Percentiles rank a stretch among this genome's conserved stretches.
Evolutionary conservation across 768 basidiomycete genomes (phyloP).

Genomic region (Polyporus arcularius): DNA sequence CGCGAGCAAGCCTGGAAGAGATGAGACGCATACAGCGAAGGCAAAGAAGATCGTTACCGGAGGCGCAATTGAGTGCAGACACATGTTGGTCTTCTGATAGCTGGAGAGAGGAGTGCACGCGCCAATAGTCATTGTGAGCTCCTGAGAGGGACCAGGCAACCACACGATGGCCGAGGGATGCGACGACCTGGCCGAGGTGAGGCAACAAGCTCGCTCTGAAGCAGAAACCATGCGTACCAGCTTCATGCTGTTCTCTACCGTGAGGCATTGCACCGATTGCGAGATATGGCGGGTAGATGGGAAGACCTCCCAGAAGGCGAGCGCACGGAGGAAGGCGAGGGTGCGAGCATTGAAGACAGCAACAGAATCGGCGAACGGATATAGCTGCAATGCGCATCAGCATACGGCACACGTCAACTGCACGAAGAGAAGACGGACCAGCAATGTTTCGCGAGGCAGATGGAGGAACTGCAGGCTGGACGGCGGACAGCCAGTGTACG

Average conservation of each 20-base stretch:
- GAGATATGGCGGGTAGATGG: slow-evolving; percentile 51
- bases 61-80: slow-evolving; percentile 70
- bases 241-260: slow-evolving; percentile 79
- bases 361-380: slow-evolving; percentile 69
- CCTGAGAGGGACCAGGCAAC: slow-evolving; percentile 82
- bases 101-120: slow-evolving; percentile 79
- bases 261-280: slow-evolving; percentile 56
- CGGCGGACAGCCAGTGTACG: slow-evolving; percentile 54
- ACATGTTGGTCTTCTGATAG: slow-evolving; percentile 57
- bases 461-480: slow-evolving; percentile 57
- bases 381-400: slow-evolving; percentile 47
- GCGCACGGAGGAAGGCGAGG: slow-evolving; percentile 64
- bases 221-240: slow-evolving; percentile 53
- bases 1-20: slow-evolving; percentile 65
- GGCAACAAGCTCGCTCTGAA: background rate
- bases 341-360: slow-evolving; percentile 71
- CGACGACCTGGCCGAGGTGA: slow-evolving; percentile 58
- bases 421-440: slow-evolving; percentile 47
- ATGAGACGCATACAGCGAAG: slow-evolving; percentile 29
- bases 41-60: slow-evolving; percentile 47
- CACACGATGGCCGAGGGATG: slow-evolving; percentile 64
- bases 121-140: slow-evolving; percentile 64
- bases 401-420: background rate
- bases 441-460: slow-evolving; percentile 53
- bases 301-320: slow-evolving; percentile 82